Evolutionary conservation across 768 basidiomycete species (phyloP).

Genomic region (Kwoniella sp.): DNA sequence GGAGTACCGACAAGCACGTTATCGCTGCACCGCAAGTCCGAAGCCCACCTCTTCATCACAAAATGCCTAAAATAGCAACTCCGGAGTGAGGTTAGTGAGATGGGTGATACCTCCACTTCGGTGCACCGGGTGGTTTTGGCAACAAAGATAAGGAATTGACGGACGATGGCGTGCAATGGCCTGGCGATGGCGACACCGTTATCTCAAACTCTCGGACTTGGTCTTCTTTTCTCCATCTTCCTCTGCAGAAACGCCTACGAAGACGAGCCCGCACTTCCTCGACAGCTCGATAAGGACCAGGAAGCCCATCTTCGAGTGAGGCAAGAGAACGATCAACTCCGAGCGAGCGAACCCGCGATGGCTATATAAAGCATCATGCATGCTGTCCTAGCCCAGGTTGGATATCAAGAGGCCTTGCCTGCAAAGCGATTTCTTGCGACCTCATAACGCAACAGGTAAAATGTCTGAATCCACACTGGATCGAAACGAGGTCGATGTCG

Average conservation of each 20-base stretch:
- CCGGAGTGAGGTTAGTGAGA: neutral
- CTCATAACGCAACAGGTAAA: neutral
- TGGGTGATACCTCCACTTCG: slow-evolving; percentile 1
- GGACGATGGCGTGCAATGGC: neutral
- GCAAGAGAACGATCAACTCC: neutral
- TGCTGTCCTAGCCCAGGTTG: too few species aligned
- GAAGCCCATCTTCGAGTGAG: neutral
- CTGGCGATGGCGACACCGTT: neutral
- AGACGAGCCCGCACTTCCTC: neutral
- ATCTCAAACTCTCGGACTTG: neutral
- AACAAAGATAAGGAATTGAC: neutral
- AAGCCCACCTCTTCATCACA: neutral
- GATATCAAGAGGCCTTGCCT: too few species aligned
- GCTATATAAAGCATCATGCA: neutral
- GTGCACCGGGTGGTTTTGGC: neutral
- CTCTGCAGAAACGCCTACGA: neutral
- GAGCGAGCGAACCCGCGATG: neutral
- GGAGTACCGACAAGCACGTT: slow-evolving; percentile 6
- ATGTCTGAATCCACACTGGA: slow-evolving; percentile 1
- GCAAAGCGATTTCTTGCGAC: too few species aligned
- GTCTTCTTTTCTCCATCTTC: neutral
- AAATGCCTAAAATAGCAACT: neutral
- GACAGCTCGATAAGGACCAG: neutral
- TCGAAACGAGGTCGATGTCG: slow-evolving; percentile 3
- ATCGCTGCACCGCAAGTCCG: neutral